Evolutionary conservation across 2,329 filamentous ascomycete species (phyloP), one percentile per base, ranked within the genome.

Genomic region (Neofusicoccum laricinum): DNA sequence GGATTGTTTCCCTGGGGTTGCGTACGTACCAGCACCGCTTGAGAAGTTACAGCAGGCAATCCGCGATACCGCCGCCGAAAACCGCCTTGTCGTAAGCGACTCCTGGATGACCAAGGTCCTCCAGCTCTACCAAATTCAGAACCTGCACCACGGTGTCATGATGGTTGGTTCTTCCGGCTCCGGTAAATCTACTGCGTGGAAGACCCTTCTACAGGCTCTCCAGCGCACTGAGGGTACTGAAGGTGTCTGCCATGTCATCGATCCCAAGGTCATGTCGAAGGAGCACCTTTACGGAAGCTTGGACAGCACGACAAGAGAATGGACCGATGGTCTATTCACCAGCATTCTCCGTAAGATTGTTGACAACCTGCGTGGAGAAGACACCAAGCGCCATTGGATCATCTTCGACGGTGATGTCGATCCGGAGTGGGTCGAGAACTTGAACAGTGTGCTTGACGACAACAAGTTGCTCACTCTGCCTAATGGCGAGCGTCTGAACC

Each of bases 181-280:
- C 50, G 96, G 96, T 74, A 99, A 99, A 80, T 97, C 95, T 45
- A 88, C 91, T 1, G 91, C 95, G 4, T 99, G 96, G 95, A 93
- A 91, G 72, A 88, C 96, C 46, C 84, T 99, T 59, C 85, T 99
- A 19, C 91, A 96, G 72, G 95, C 96, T 15, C 80, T 99, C 65
- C 94, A 98, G 72, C 88, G 90, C 71, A 91, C 96, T 14, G 95
- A 99, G 76, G 89, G 90, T 25, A 85, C 96, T 6, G 96, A 99
- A 77, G 95, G 96, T 36, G 92, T 99, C 50, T 97, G 88, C 69
- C 95, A 99, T 74, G 91, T 99, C 64, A 99, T 99, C 70, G 95
- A 99, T 77, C 96, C 94, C 45, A 99, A 99, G 81, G 96, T 99
- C 77, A 99, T 99, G 95, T 97, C 93, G 61, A 99, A 99, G 79